phyloP scores from a whole-genome alignment of 345 rosid species.

The Camelina neglecta region DNA sequence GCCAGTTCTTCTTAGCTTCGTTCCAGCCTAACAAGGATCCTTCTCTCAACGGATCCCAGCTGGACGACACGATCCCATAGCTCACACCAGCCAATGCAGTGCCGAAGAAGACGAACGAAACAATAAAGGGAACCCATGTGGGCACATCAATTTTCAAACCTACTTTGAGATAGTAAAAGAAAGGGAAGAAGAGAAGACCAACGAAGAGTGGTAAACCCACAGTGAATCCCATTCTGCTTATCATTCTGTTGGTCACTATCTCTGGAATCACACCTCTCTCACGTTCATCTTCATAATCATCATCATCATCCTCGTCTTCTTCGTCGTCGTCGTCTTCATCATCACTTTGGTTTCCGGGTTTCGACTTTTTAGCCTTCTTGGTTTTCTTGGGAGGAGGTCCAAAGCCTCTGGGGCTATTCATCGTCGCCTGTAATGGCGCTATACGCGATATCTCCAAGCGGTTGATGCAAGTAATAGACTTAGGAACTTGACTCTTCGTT shows the following conservation, averaged over 20 bases:
- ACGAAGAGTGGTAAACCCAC: slow-evolving; percentile 76
- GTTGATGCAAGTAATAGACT: slow-evolving; percentile 40
- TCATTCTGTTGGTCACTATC: slow-evolving; percentile 94
- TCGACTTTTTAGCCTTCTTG: slow-evolving; percentile 54
- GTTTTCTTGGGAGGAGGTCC: slow-evolving; percentile 67
- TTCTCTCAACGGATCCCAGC: slow-evolving; percentile 97
- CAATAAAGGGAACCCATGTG: slow-evolving; percentile 80
- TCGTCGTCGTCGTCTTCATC: slow-evolving; percentile 45
- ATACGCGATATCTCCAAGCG: slow-evolving; percentile 30
- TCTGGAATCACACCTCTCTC: slow-evolving; percentile 77
- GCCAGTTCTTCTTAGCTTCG: slow-evolving; percentile 95
- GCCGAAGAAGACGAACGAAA: slow-evolving; percentile 87
- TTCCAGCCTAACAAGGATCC: slow-evolving; percentile 93
- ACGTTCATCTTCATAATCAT: slow-evolving; percentile 41
- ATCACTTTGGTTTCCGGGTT: slow-evolving; percentile 41
- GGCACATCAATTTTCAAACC: slow-evolving; percentile 83
- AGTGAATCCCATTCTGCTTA: slow-evolving; percentile 75
- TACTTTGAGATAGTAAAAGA: slow-evolving; percentile 88
- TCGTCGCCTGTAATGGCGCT: slow-evolving; percentile 54
- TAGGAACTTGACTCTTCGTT: slow-evolving; percentile 14
- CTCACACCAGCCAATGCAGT: slow-evolving; percentile 82
- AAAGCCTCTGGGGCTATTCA: slow-evolving; percentile 80
- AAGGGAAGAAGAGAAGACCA: slow-evolving; percentile 83
- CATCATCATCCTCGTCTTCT: slow-evolving; percentile 25
- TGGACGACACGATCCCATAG: slow-evolving; percentile 89